These are phyloP conservation scores for Nematocida sp. DNA, from an alignment of 371 early-diverging fungal genomes.

Conservation along the genomic window DNA sequence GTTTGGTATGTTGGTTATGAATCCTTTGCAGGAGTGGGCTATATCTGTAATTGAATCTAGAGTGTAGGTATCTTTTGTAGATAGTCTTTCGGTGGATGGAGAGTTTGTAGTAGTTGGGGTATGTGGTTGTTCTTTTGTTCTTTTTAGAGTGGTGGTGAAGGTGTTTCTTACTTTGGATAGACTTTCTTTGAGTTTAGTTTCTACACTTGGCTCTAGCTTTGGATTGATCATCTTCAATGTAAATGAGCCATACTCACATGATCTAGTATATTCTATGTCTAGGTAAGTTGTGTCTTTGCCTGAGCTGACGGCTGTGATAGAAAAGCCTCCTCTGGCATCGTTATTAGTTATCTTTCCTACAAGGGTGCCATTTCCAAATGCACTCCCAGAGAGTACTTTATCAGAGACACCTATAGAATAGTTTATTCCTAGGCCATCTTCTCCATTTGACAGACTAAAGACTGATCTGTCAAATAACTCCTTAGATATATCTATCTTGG, in stretches of 20 bases:
- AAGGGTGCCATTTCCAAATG: slow-evolving; percentile 27
- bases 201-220: background rate
- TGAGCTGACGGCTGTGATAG: slow-evolving; percentile 4
- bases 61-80: too few species aligned
- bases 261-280: slow-evolving; percentile 7
- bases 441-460: slow-evolving; percentile 24
- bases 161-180: background rate
- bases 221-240: slow-evolving; percentile 18
- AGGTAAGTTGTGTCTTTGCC: background rate
- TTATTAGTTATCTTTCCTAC: slow-evolving; percentile 3
- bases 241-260: background rate
- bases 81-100: too few species aligned
- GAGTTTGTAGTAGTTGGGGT: too few species aligned
- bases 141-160: too few species aligned
- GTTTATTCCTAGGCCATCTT: slow-evolving; percentile 30
- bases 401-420: background rate
- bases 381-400: slow-evolving; percentile 4
- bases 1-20: too few species aligned
- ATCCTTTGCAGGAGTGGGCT: too few species aligned
- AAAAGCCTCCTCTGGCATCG: background rate
- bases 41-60: too few species aligned
- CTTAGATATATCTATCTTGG: slow-evolving; percentile 42
- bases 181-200: background rate
- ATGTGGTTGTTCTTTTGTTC: too few species aligned
- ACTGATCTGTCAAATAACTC: background rate